Conservation (phyloP, 495 filamentous ascomycete species). For the Hypoxylon fuscum region DNA sequence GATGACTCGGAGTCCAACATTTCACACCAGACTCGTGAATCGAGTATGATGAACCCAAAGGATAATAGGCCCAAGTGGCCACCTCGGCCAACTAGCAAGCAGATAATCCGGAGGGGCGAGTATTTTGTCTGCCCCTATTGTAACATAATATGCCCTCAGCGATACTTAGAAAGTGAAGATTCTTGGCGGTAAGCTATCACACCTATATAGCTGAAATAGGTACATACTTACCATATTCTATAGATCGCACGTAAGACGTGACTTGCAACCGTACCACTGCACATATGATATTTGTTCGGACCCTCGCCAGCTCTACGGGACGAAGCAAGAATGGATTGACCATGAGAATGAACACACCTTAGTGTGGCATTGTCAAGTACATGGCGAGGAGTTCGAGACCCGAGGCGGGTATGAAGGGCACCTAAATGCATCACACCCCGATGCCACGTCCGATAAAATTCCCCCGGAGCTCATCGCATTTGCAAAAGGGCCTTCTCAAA, state of each 20-base stretch:
- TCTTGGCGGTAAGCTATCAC: slow-evolving; percentile 15
- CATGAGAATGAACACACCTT: slow-evolving; percentile 35
- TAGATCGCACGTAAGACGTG: slow-evolving; percentile 43
- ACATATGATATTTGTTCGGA: slow-evolving; percentile 40
- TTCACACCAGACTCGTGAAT: slow-evolving; percentile 17
- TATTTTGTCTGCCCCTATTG: slow-evolving; percentile 39
- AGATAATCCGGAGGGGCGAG: background rate
- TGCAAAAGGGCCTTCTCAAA: background rate
- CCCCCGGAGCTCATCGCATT: background rate
- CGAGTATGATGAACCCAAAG: slow-evolving; percentile 1
- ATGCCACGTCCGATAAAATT: background rate
- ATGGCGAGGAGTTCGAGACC: slow-evolving; percentile 2
- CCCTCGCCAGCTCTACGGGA: slow-evolving; percentile 38
- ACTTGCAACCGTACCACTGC: slow-evolving; percentile 45
- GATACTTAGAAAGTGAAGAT: slow-evolving; percentile 7
- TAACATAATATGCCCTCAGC: slow-evolving; percentile 31
- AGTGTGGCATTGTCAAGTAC: slow-evolving; percentile 1
- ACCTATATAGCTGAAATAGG: background rate
- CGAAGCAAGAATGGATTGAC: slow-evolving; percentile 42
- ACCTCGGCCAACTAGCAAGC: slow-evolving; percentile 1
- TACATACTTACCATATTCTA: background rate
- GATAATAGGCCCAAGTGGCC: slow-evolving; percentile 14
- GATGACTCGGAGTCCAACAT: slow-evolving; percentile 13
- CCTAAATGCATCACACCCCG: background rate
- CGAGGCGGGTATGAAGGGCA: background rate